Evolutionary conservation across 2,329 filamentous ascomycete genomes (phyloP).

Genomic region (Neurospora sp.): DNA sequence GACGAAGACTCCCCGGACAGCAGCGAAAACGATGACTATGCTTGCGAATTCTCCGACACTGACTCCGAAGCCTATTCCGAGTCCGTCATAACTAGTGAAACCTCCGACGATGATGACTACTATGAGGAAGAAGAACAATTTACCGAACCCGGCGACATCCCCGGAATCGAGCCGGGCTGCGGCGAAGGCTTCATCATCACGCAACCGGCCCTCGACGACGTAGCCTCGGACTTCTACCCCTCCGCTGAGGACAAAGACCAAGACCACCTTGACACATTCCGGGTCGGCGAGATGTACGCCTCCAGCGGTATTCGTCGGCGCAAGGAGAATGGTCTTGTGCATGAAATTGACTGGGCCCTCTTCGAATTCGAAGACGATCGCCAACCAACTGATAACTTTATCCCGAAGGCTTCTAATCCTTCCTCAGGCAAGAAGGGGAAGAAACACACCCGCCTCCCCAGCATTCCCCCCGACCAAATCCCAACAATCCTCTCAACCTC

Average conservation of each 20-base stretch:
- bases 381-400: conserved; percentile 60
- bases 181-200: conserved; percentile 75
- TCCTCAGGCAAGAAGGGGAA: neutral
- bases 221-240: conserved; percentile 74
- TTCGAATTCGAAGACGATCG: conserved; percentile 69
- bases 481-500: conserved; percentile 41
- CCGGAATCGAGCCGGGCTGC: conserved; percentile 64
- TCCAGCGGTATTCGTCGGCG: conserved; percentile 81
- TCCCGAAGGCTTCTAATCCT: conserved; percentile 32
- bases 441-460: neutral
- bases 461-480: conserved; percentile 22
- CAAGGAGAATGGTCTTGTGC: conserved; percentile 58
- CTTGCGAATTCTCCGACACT: conserved; percentile 52
- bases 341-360: conserved; percentile 93
- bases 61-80: conserved; percentile 46
- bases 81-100: conserved; percentile 41
- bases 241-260: conserved; percentile 59
- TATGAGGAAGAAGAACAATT: conserved; percentile 46
- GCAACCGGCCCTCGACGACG: conserved; percentile 83
- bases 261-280: conserved; percentile 74
- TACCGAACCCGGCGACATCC: conserved; percentile 62
- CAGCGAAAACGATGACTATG: conserved; percentile 41
- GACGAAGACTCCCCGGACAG: conserved; percentile 30
- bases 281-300: conserved; percentile 75
- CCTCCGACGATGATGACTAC: conserved; percentile 36